phyloP scores from a whole-genome alignment of 192 early-diverging fungal genomes.

The Kappamyces sp. region DNA sequence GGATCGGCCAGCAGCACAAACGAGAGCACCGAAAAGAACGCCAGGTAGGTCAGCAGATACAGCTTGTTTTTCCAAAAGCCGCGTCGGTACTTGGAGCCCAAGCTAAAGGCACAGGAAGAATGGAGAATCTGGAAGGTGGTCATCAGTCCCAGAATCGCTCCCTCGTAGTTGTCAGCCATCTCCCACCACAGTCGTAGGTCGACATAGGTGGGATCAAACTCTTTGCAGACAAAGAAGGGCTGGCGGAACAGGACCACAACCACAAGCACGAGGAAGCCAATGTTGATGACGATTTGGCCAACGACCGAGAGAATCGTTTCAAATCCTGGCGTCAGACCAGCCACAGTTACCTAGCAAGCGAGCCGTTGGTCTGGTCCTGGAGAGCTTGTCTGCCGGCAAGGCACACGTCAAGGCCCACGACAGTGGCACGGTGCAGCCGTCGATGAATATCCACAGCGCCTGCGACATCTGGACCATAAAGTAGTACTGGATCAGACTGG shows the following conservation, averaged over 20 bases:
- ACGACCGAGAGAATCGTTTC: constrained; percentile 65
- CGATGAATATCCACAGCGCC: constrained; percentile 70
- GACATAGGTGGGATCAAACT: constrained; percentile 63
- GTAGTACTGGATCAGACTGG: constrained; percentile 65
- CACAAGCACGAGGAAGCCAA: constrained; percentile 51
- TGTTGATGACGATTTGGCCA: constrained; percentile 68
- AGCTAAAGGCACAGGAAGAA: constrained; percentile 61
- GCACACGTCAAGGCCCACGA: constrained; percentile 64
- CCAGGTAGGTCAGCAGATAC: constrained; percentile 44
- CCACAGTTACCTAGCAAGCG: constrained; percentile 47
- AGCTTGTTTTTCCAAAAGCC: constrained; percentile 60
- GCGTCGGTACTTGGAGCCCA: constrained; percentile 60
- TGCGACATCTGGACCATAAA: constrained; percentile 69
- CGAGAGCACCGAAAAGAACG: constrained; percentile 44
- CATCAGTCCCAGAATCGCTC: constrained; percentile 55
- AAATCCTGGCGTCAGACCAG: constrained; percentile 23
- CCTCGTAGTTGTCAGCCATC: constrained; percentile 76
- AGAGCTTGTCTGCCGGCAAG: constrained; percentile 49
- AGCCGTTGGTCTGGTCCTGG: constrained; percentile 63
- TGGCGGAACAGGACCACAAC: constrained; percentile 63
- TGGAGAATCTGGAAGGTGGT: constrained; percentile 69
- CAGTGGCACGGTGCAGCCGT: constrained; percentile 60
- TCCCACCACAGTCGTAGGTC: constrained; percentile 73
- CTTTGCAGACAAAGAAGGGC: constrained; percentile 70
- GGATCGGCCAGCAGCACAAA: constrained; percentile 52